Conservation (phyloP, 1,284 basidiomycete genomes). For the Hemileia vastatrix region DNA sequence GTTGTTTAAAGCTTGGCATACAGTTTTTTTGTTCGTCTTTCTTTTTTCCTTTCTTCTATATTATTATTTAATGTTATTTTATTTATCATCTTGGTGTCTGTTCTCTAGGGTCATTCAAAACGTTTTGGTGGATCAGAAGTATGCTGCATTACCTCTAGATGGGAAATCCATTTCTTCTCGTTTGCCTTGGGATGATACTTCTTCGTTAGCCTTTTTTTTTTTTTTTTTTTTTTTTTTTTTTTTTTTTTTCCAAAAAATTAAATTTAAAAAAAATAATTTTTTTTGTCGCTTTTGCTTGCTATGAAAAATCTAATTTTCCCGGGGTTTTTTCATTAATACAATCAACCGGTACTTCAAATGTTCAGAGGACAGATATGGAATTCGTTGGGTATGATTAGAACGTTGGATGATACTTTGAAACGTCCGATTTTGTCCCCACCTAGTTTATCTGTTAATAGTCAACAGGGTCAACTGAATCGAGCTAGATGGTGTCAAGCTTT, state of each 20-base stretch:
- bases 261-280: too few species aligned
- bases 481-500: constrained; percentile 15
- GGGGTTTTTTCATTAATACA: too few species aligned
- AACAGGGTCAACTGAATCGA: constrained; percentile 7
- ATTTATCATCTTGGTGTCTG: neutral
- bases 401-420: too few species aligned
- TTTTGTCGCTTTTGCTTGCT: too few species aligned
- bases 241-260: too few species aligned
- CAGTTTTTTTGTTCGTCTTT: constrained; percentile 13
- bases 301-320: too few species aligned
- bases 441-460: constrained; percentile 3
- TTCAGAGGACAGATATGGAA: too few species aligned
- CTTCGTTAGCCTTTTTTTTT: constrained; percentile 1
- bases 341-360: too few species aligned
- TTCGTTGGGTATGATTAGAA: too few species aligned
- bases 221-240: neutral
- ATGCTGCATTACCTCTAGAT: constrained; percentile 11
- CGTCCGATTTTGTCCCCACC: constrained; percentile 6
- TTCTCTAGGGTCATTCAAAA: constrained; percentile 17
- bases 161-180: constrained; percentile 16
- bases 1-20: constrained; percentile 20
- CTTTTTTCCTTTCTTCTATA: neutral
- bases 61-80: neutral
- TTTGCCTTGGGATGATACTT: constrained; percentile 15
- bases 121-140: constrained; percentile 12